A percentile compares a stretch with the other conserved stretches of the same genome.
Evolutionary conservation across 257 asterid species (phyloP).

Genomic region (Nicotiana sylvestris): DNA sequence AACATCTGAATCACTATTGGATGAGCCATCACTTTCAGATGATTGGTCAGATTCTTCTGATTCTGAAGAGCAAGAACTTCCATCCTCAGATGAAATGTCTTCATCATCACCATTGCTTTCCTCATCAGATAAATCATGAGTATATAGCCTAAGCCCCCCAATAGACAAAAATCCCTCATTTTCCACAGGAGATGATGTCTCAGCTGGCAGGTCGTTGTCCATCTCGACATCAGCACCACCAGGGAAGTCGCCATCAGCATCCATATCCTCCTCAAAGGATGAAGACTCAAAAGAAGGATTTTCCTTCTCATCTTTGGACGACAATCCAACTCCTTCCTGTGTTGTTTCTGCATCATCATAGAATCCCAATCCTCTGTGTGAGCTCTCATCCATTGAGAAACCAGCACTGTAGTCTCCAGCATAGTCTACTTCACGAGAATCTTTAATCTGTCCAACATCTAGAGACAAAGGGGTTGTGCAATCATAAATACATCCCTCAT

Average conservation of each 20-base stretch:
- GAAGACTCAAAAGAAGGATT: slow-evolving; percentile 31
- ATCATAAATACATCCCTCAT: slow-evolving; percentile 42
- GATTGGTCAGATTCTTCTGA: slow-evolving; percentile 47
- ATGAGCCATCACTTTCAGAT: slow-evolving; percentile 45
- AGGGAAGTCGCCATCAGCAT: slow-evolving; percentile 21
- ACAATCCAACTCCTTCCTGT: slow-evolving; percentile 36
- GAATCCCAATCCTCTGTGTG: slow-evolving; percentile 77
- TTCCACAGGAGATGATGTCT: slow-evolving; percentile 34
- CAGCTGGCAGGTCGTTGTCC: slow-evolving; percentile 32
- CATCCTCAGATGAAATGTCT: slow-evolving; percentile 43
- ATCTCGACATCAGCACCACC: slow-evolving; percentile 24
- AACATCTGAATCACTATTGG: slow-evolving; percentile 63
- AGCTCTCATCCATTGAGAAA: slow-evolving; percentile 55
- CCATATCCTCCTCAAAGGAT: slow-evolving; percentile 40
- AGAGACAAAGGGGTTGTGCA: slow-evolving; percentile 33
- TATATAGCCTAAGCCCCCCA: slow-evolving; percentile 78
- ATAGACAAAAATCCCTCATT: slow-evolving; percentile 65
- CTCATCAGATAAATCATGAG: slow-evolving; percentile 58
- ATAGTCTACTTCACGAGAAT: slow-evolving; percentile 35
- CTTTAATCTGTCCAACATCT: slow-evolving; percentile 42
- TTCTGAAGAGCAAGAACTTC: slow-evolving; percentile 43
- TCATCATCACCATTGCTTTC: slow-evolving; percentile 40
- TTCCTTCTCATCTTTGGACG: slow-evolving; percentile 45
- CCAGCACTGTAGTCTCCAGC: slow-evolving; percentile 54
- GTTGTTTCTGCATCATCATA: slow-evolving; percentile 40